Conservation (phyloP, 1,139 yeast genomes). For the Yamadazyma atmosphaerica region DNA sequence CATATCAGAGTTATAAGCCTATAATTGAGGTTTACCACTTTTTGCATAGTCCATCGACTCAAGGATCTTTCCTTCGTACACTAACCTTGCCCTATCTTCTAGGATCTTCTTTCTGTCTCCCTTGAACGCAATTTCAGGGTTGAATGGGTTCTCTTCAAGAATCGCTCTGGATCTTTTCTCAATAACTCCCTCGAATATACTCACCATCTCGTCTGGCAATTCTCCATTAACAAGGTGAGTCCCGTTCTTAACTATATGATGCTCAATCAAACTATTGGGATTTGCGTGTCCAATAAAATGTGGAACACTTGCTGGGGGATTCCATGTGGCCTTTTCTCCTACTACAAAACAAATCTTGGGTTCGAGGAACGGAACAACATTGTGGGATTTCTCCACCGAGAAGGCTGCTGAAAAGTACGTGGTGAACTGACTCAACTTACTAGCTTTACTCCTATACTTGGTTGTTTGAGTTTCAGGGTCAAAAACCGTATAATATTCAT, state of each 20-base stretch:
- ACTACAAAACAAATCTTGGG: slow-evolving; percentile 50
- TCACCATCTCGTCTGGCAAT: slow-evolving; percentile 48
- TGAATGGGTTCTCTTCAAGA: slow-evolving; percentile 13
- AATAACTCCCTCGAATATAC: slow-evolving; percentile 18
- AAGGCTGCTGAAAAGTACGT: slow-evolving; percentile 47
- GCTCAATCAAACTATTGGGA: slow-evolving; percentile 31
- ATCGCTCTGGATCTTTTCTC: slow-evolving; percentile 19
- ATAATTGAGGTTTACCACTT: background rate
- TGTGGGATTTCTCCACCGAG: slow-evolving; percentile 32
- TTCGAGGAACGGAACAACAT: slow-evolving; percentile 33
- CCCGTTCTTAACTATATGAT: slow-evolving; percentile 44
- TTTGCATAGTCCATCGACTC: slow-evolving; percentile 1
- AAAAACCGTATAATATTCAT: slow-evolving; percentile 30
- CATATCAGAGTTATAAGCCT: too few species aligned
- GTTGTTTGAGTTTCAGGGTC: slow-evolving; percentile 30
- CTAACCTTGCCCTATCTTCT: slow-evolving; percentile 7
- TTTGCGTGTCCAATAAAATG: slow-evolving; percentile 31
- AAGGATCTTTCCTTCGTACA: background rate
- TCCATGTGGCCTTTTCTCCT: slow-evolving; percentile 57
- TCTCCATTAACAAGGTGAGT: slow-evolving; percentile 57
- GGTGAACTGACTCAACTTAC: slow-evolving; percentile 46
- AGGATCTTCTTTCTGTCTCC: slow-evolving; percentile 22
- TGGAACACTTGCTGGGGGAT: slow-evolving; percentile 40
- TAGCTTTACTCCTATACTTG: slow-evolving; percentile 34
- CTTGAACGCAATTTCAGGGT: slow-evolving; percentile 25